phyloP scores from a whole-genome alignment of 2,329 filamentous ascomycete genomes.

The Pleomassaria siparia region DNA sequence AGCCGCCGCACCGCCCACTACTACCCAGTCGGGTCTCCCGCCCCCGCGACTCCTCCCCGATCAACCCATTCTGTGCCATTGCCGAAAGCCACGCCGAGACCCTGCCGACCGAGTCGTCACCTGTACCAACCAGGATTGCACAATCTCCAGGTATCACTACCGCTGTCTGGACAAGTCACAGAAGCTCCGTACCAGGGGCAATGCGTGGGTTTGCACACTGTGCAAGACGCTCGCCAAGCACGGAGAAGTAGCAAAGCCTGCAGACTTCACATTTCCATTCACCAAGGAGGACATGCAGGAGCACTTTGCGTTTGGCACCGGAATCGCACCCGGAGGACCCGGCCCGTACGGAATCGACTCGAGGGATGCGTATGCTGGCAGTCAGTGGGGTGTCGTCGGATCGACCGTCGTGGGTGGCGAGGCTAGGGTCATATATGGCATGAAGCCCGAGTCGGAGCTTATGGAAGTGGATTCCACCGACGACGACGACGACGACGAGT shows the following conservation, averaged over 20 bases:
- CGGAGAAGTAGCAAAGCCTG: neutral
- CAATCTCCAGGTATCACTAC: conserved; percentile 23
- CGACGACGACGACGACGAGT: no score
- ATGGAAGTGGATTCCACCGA: no score
- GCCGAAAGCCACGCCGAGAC: conserved; percentile 14
- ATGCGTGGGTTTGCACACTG: neutral
- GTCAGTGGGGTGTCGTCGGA: no score
- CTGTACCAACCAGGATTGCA: conserved; percentile 18
- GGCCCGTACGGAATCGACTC: neutral
- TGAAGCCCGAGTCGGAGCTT: no score
- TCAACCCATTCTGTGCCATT: conserved; percentile 17
- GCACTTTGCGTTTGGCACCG: neutral
- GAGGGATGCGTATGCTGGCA: no score
- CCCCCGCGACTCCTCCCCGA: neutral
- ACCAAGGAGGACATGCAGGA: neutral
- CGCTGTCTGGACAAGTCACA: conserved; percentile 17
- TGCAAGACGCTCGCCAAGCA: neutral
- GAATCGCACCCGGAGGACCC: neutral
- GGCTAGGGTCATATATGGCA: no score
- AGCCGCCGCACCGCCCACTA: neutral
- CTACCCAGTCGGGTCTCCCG: neutral
- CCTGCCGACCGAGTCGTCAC: conserved; percentile 13
- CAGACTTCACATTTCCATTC: neutral
- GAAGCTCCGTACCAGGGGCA: conserved; percentile 11
- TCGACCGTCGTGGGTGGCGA: no score